Conservation (phyloP, 306 rosid species). For the Fragaria nilgerrensis region DNA sequence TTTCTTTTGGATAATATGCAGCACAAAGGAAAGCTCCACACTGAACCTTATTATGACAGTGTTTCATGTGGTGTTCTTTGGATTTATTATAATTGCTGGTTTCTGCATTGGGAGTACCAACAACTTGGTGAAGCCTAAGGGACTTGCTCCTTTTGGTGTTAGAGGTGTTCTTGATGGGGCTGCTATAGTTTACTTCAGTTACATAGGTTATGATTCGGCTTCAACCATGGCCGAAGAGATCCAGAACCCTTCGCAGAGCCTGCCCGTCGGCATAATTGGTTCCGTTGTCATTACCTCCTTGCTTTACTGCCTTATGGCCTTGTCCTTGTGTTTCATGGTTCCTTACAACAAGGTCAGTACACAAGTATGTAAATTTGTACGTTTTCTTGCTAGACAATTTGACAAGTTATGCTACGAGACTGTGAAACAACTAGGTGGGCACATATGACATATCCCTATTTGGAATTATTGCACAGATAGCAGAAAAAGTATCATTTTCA, state of each 20-base stretch:
- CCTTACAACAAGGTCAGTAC: slow-evolving; percentile 68
- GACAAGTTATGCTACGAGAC: neutral
- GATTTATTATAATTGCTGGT: slow-evolving; percentile 74
- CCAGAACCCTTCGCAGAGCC: slow-evolving; percentile 61
- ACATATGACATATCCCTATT: neutral
- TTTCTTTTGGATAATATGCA: slow-evolving; percentile 34
- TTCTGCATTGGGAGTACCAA: slow-evolving; percentile 60
- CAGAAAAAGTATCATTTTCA: slow-evolving; percentile 64
- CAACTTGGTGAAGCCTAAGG: slow-evolving; percentile 67
- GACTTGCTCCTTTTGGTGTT: slow-evolving; percentile 70
- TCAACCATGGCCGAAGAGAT: slow-evolving; percentile 97
- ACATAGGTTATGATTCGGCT: slow-evolving; percentile 93
- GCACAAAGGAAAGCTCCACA: slow-evolving; percentile 90
- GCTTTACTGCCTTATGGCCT: slow-evolving; percentile 87
- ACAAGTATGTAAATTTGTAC: neutral
- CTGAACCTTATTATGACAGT: slow-evolving; percentile 83
- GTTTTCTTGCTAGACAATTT: neutral
- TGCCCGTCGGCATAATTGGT: slow-evolving; percentile 87
- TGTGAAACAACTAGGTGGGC: neutral
- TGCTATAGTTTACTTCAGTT: slow-evolving; percentile 83
- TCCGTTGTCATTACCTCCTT: slow-evolving; percentile 78
- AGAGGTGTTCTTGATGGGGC: slow-evolving; percentile 86
- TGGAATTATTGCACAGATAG: slow-evolving; percentile 40
- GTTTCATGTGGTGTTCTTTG: slow-evolving; percentile 88
- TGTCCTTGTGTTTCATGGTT: slow-evolving; percentile 73